These are phyloP conservation scores for Dioszegia aurantiaca DNA, from an alignment of 768 basidiomycete genomes.

Conservation along the genomic window DNA sequence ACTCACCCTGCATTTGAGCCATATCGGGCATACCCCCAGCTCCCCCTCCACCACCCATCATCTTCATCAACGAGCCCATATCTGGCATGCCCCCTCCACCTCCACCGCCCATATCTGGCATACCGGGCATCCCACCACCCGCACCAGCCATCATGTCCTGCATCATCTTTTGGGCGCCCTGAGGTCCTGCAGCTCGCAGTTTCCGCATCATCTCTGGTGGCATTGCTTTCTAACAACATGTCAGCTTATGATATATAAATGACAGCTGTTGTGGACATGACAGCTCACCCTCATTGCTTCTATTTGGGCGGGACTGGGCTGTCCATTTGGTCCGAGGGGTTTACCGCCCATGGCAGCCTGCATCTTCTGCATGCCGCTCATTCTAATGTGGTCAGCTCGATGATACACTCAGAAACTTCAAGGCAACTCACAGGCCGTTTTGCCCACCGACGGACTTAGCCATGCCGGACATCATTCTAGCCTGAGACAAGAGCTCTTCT, in stretches of 20 bases:
- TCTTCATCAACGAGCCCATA: conserved; percentile 73
- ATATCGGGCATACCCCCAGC: conserved; percentile 79
- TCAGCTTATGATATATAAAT: neutral
- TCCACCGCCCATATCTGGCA: conserved; percentile 23
- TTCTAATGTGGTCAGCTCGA: conserved; percentile 55
- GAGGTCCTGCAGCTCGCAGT: conserved; percentile 65
- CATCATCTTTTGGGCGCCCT: conserved; percentile 66
- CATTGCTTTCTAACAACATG: conserved; percentile 68
- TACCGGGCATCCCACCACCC: conserved; percentile 33
- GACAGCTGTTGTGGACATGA: too few species aligned
- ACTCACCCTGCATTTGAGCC: conserved; percentile 75
- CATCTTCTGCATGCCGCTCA: conserved; percentile 89
- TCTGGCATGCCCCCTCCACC: conserved; percentile 30
- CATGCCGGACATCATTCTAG: conserved; percentile 98
- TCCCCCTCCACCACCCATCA: conserved; percentile 81
- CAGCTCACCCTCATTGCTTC: conserved; percentile 80
- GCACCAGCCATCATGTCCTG: conserved; percentile 62
- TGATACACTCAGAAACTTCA: neutral
- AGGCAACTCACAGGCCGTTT: conserved; percentile 72
- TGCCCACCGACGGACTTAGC: conserved; percentile 97
- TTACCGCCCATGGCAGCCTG: conserved; percentile 79
- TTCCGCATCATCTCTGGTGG: conserved; percentile 94
- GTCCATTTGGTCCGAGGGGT: conserved; percentile 78
- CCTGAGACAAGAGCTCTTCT: conserved; percentile 94
- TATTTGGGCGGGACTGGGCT: conserved; percentile 89